Conservation (phyloP, 2,329 filamentous ascomycete species). For the Penicillium thymicola region DNA sequence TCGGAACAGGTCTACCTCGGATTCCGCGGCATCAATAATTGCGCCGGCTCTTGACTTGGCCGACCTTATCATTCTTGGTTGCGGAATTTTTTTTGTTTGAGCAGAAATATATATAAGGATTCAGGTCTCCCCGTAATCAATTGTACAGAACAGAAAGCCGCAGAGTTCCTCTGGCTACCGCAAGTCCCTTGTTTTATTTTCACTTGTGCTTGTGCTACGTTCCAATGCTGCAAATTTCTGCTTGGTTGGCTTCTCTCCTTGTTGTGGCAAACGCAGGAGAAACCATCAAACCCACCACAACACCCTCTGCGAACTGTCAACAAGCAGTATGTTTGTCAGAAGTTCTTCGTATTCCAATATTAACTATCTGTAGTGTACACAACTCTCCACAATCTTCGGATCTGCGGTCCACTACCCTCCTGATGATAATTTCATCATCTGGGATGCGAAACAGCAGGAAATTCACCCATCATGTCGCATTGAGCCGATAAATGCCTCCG, state of each 20-base stretch:
- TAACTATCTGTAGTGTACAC: not conserved
- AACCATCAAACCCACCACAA: too few relatives aligned
- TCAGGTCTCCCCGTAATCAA: not conserved
- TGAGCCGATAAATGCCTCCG: conserved; percentile 12
- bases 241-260: not conserved
- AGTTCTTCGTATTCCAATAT: not conserved
- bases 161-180: not conserved
- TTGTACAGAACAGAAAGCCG: not conserved
- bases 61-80: not conserved
- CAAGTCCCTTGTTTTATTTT: not conserved
- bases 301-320: not conserved
- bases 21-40: not conserved
- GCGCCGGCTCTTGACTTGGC: not conserved
- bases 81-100: not conserved
- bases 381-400: not conserved
- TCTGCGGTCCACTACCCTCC: not conserved
- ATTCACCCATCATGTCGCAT: conserved; percentile 18
- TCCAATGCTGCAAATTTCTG: not conserved
- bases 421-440: conserved; percentile 11
- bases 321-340: not conserved
- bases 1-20: not conserved
- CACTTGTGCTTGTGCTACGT: too few relatives aligned
- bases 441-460: conserved; percentile 19
- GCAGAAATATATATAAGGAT: not conserved
- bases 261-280: not conserved